Evolutionary conservation across 2,329 filamentous ascomycete species (phyloP).

Genomic region (Epicoccum sorghinum): DNA sequence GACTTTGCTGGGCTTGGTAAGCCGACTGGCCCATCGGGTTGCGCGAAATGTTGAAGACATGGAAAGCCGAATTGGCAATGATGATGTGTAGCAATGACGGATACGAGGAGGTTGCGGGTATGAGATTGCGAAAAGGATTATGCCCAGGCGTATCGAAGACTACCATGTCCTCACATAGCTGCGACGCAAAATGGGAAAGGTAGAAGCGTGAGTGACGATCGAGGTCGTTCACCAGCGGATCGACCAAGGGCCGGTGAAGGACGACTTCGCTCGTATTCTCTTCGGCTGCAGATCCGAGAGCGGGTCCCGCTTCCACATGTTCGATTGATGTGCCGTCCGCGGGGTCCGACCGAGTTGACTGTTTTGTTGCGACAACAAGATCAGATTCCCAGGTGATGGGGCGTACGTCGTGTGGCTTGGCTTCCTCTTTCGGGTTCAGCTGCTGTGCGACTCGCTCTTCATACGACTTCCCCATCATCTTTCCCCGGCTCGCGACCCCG

Average conservation of each 20-base stretch:
- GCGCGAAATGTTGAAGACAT: slow-evolving; percentile 50
- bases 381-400: slow-evolving; percentile 27
- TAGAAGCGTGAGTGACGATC: slow-evolving; percentile 55
- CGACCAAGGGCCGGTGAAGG: slow-evolving; percentile 54
- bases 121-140: slow-evolving; percentile 58
- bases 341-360: slow-evolving; percentile 1
- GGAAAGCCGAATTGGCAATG: slow-evolving; percentile 56
- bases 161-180: slow-evolving; percentile 62
- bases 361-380: slow-evolving; percentile 13
- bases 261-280: slow-evolving; percentile 25
- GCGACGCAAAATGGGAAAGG: slow-evolving; percentile 55
- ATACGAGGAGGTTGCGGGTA: slow-evolving; percentile 53
- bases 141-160: slow-evolving; percentile 53
- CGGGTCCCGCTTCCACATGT: background rate
- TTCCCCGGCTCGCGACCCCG: slow-evolving; percentile 58
- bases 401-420: slow-evolving; percentile 29
- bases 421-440: slow-evolving; percentile 25
- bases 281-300: slow-evolving; percentile 11
- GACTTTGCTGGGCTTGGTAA: slow-evolving; percentile 40
- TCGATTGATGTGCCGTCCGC: background rate
- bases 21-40: slow-evolving; percentile 44
- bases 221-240: slow-evolving; percentile 63
- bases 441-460: slow-evolving; percentile 38
- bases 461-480: slow-evolving; percentile 61
- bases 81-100: slow-evolving; percentile 55